These are phyloP conservation scores for Cercospora sojina DNA, from an alignment of 2,329 filamentous ascomycete species.

Conservation along the genomic window DNA sequence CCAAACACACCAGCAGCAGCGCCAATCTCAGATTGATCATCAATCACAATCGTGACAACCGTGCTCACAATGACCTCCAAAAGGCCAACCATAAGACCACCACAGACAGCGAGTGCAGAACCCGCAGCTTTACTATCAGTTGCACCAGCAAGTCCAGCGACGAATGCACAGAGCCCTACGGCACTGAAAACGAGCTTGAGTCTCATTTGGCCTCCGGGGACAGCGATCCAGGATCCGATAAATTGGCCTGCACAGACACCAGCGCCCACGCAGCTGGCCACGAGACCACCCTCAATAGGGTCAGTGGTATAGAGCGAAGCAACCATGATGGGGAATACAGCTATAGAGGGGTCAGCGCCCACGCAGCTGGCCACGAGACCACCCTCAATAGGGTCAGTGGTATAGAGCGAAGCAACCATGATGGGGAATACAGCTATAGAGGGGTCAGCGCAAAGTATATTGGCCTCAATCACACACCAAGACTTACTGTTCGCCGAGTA, in stretches of 20 bases:
- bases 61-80: not conserved
- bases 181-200: not conserved
- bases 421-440: not conserved
- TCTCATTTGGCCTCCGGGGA: not conserved
- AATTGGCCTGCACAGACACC: not conserved
- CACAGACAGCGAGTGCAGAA: not conserved
- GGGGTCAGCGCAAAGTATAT: not conserved
- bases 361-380: not conserved
- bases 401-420: not conserved
- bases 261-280: not conserved
- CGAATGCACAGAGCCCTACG: not conserved
- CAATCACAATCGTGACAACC: not conserved
- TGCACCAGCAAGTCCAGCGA: not conserved
- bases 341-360: not conserved
- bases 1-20: not conserved
- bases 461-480: not conserved
- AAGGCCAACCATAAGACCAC: not conserved
- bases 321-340: not conserved
- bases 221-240: not conserved
- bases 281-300: not conserved
- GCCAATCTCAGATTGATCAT: not conserved
- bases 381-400: not conserved
- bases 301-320: not conserved
- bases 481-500: not conserved
- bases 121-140: not conserved